Evolutionary conservation across 2,329 filamentous ascomycete genomes (phyloP).

Genomic region (Aspergillus fructus): DNA sequence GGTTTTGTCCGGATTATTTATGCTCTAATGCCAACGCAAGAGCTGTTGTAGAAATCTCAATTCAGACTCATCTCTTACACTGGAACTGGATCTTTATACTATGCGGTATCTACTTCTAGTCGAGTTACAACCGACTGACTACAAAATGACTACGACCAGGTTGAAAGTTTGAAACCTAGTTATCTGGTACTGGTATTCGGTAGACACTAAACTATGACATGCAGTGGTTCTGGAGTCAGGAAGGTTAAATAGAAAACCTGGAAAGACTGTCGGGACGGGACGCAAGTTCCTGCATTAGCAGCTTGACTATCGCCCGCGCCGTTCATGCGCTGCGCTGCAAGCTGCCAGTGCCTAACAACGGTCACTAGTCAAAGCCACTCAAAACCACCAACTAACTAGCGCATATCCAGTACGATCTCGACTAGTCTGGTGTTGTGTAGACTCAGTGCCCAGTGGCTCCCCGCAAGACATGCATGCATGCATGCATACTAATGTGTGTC

Average conservation of each 20-base stretch:
- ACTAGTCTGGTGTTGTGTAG: neutral
- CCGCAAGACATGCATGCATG: neutral
- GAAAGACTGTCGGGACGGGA: neutral
- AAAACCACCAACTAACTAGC: neutral
- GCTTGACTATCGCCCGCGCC: neutral
- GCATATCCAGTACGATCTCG: neutral
- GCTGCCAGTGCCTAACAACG: neutral
- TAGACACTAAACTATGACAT: too few relatives aligned
- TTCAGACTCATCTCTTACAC: neutral
- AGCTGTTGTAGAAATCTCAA: conserved; percentile 5
- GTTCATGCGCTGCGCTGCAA: neutral
- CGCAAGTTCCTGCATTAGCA: conserved; percentile 11
- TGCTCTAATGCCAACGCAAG: conserved; percentile 14
- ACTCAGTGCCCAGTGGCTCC: too few relatives aligned
- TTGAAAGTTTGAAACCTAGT: neutral
- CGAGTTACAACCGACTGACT: neutral
- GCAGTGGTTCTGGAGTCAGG: too few relatives aligned
- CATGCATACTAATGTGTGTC: neutral
- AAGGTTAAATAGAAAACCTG: too few relatives aligned
- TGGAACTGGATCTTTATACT: neutral
- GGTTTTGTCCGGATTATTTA: conserved; percentile 2
- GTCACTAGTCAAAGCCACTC: neutral
- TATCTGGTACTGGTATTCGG: too few relatives aligned
- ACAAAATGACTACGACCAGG: neutral
- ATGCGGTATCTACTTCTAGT: conserved; percentile 3